Percentiles rank a stretch among this genome's conserved stretches.
These are phyloP conservation scores for Draba incana DNA, from an alignment of 345 rosid species.

Conservation along the genomic window DNA sequence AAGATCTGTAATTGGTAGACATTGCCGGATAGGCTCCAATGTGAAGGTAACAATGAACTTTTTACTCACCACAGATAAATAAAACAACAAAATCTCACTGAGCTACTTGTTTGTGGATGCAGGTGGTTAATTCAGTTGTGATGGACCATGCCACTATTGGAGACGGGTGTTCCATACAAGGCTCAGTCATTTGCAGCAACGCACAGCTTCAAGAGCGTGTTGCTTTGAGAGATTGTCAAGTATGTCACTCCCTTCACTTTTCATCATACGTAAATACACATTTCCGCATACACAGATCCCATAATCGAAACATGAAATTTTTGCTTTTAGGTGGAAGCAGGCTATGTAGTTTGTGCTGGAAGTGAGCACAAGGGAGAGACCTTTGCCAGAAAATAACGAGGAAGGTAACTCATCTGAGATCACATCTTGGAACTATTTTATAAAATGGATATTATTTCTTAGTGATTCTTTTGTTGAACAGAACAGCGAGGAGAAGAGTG, in stretches of 20 bases:
- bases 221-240: conserved; percentile 85
- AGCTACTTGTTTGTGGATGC: conserved; percentile 32
- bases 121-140: conserved; percentile 89
- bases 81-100: background rate
- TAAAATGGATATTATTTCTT: conserved; percentile 2
- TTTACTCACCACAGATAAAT: background rate
- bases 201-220: conserved; percentile 93
- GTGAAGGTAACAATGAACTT: conserved; percentile 72
- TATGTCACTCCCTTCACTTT: conserved; percentile 35
- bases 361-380: conserved; percentile 86
- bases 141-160: conserved; percentile 89
- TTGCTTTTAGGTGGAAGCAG: conserved; percentile 71
- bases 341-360: conserved; percentile 69
- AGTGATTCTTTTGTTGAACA: conserved; percentile 17
- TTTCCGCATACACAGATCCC: background rate
- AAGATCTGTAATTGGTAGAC: conserved; percentile 94
- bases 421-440: conserved; percentile 7
- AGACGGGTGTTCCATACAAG: conserved; percentile 93
- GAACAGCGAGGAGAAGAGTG: conserved; percentile 15
- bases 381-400: conserved; percentile 70
- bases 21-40: conserved; percentile 93
- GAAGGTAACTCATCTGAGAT: conserved; percentile 13
- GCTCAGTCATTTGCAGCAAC: conserved; percentile 89
- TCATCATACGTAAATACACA: background rate
- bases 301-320: conserved; percentile 10